Evolutionary conservation across 2,329 filamentous ascomycete genomes (phyloP), one percentile per base, ranked within the genome.

Genomic region (Clarireedia hainanense): DNA sequence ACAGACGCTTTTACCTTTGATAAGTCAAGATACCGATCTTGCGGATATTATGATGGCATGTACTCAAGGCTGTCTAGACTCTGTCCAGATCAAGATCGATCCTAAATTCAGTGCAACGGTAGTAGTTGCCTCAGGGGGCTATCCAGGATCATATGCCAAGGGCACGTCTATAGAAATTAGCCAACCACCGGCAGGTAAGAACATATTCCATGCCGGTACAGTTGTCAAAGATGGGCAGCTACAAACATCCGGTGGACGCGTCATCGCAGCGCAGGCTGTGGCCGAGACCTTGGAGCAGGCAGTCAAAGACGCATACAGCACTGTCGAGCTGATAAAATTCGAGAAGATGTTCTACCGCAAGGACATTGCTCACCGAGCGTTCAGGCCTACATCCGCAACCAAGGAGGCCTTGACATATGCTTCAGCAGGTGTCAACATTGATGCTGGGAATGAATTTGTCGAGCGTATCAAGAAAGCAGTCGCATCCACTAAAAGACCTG

Each of bases 151-250:
- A 1, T 97, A 97, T 70, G 79, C 81, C 52, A 96, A 95, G 75
- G 91, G 89, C 54, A 88, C 73, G 45, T 75, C 72, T 62, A 86
- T 80, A 71, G 71, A 69, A 50, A 74, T 86, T 10, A 67, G 70
- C 17, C 64, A 68, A 24, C 73, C 74, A 54, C 76, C 72, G 50
- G 61, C 70, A 2, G 76, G 73, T 74, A 86, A 81, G 60, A 84
- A 87, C 60, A 82, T 96, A 60, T 99, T 99, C 81, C 94, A 99
- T 69, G 94, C 94, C 5, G 94, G 94, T 27, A 99, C 94, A 2
- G 79, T 79, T 40, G 70, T 89, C 15, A 75, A 80, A 9, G 79
- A 83, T 37, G 75, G 74, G 17, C 76, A 84, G 60, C 76, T 97
- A 20, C 79, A 84, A 67, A 92, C 90, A 0, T 80, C 87, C 0